phyloP scores from a whole-genome alignment of 768 basidiomycete species.

The Pisolithus orientalis region DNA sequence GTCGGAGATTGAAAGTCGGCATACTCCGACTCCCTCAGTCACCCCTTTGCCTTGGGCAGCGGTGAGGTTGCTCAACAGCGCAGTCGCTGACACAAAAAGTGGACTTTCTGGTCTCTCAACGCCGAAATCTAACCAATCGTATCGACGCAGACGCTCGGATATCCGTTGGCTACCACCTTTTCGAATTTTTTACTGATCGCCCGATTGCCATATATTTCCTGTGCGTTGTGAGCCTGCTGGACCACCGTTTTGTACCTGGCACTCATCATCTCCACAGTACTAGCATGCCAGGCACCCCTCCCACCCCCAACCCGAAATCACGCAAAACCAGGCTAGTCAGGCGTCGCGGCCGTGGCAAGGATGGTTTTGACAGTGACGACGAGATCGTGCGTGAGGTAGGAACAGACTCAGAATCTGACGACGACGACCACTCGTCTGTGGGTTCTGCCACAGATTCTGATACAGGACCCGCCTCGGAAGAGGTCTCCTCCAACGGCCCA shows the following conservation, averaged over 20 bases:
- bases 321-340: conserved; percentile 43
- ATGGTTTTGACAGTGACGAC: conserved; percentile 65
- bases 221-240: too few species aligned
- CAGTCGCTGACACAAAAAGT: neutral
- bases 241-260: neutral
- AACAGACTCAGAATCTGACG: conserved; percentile 65
- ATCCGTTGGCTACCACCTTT: too few species aligned
- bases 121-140: too few species aligned
- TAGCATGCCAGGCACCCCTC: conserved; percentile 42
- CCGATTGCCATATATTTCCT: too few species aligned
- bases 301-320: conserved; percentile 26
- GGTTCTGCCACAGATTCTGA: conserved; percentile 65
- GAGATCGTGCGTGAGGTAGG: conserved; percentile 67
- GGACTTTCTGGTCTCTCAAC: too few species aligned
- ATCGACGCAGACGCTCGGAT: too few species aligned
- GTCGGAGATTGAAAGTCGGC: conserved; percentile 16
- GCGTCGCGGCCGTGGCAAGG: conserved; percentile 58
- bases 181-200: too few species aligned
- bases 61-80: conserved; percentile 12
- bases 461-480: conserved; percentile 52
- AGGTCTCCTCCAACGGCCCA: conserved; percentile 33
- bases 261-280: conserved; percentile 9
- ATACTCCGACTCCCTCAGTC: conserved; percentile 18
- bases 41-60: conserved; percentile 21
- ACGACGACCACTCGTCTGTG: conserved; percentile 52